These are phyloP conservation scores for Asterella californica DNA, from an alignment of 225 moss, liverwort and hornwort genomes.

Conservation along the genomic window DNA sequence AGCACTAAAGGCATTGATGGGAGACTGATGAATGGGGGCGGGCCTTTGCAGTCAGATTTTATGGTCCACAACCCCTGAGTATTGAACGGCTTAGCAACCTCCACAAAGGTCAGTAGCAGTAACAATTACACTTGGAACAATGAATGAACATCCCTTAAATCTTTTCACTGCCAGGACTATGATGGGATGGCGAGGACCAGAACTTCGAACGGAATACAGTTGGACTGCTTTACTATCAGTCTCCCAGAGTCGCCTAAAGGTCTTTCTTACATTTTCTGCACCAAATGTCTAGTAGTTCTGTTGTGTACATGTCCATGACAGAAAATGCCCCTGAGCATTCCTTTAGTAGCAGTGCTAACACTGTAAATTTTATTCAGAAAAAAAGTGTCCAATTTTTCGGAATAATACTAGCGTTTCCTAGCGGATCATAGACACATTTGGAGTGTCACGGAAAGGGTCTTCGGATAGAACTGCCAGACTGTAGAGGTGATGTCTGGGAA, in stretches of 20 bases:
- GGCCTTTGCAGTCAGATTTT: slow-evolving; percentile 48
- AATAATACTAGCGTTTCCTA: slow-evolving; percentile 23
- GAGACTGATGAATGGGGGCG: slow-evolving; percentile 43
- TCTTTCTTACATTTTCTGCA: slow-evolving; percentile 22
- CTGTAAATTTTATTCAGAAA: slow-evolving; percentile 33
- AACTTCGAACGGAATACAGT: slow-evolving; percentile 5
- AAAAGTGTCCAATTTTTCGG: slow-evolving; percentile 25
- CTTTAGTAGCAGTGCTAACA: slow-evolving; percentile 28
- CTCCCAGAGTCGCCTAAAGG: slow-evolving; percentile 30
- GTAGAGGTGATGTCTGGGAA: slow-evolving; percentile 24
- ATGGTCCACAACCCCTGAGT: slow-evolving; percentile 52
- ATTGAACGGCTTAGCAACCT: slow-evolving; percentile 1
- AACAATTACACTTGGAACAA: slow-evolving; percentile 29
- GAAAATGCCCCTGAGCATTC: slow-evolving; percentile 22
- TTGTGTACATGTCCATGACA: slow-evolving; percentile 17
- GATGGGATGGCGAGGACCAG: slow-evolving; percentile 31
- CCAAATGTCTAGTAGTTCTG: slow-evolving; percentile 18
- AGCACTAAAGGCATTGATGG: slow-evolving; percentile 41
- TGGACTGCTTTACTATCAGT: slow-evolving; percentile 22
- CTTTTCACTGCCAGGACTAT: slow-evolving; percentile 32
- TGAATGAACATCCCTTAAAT: slow-evolving; percentile 19
- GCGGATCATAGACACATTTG: slow-evolving; percentile 21
- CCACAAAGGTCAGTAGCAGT: slow-evolving; percentile 21
- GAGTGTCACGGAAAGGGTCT: slow-evolving; percentile 11
- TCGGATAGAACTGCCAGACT: slow-evolving; percentile 22